Percentiles rank a stretch among this genome's conserved stretches.
Conservation (phyloP, 2,329 filamentous ascomycete genomes). For the Apiospora pterosperma region DNA sequence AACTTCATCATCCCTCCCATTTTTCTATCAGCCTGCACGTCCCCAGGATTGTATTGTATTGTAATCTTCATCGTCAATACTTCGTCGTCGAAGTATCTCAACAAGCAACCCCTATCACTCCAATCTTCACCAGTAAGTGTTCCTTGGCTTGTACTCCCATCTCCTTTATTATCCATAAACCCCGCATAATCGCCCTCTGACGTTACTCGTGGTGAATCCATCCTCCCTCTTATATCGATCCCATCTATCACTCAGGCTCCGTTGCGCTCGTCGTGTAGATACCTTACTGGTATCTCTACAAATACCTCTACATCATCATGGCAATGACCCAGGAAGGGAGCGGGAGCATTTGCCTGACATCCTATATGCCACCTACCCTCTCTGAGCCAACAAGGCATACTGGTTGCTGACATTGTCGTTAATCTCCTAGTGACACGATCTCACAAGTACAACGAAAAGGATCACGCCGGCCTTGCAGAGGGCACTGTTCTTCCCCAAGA, state of each 20-base stretch:
- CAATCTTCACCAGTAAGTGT: slow-evolving; percentile 6
- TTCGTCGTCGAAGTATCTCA: not conserved
- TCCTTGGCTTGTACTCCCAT: not conserved
- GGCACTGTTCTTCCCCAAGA: slow-evolving; percentile 68
- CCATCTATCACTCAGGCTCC: not conserved
- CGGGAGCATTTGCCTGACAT: not conserved
- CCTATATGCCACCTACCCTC: not conserved
- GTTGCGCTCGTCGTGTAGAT: not conserved
- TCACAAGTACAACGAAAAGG: slow-evolving; percentile 92
- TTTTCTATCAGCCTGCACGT: not conserved
- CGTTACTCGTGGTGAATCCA: not conserved
- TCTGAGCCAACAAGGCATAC: not conserved
- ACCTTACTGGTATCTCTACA: not conserved
- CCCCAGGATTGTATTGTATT: not conserved
- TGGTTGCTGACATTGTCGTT: not conserved
- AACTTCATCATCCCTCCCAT: not conserved
- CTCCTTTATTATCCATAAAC: not conserved
- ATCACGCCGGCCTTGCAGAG: slow-evolving; percentile 77
- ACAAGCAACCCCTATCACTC: not conserved
- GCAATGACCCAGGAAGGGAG: not conserved
- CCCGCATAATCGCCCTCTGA: slow-evolving; percentile 5
- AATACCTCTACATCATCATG: not conserved
- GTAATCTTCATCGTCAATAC: not conserved
- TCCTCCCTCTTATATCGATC: not conserved
- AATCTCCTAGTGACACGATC: slow-evolving; percentile 81